Percentiles rank a stretch among this genome's conserved stretches.
Conservation (phyloP, 1,284 basidiomycete species). For the Fistulinella staudtii region DNA sequence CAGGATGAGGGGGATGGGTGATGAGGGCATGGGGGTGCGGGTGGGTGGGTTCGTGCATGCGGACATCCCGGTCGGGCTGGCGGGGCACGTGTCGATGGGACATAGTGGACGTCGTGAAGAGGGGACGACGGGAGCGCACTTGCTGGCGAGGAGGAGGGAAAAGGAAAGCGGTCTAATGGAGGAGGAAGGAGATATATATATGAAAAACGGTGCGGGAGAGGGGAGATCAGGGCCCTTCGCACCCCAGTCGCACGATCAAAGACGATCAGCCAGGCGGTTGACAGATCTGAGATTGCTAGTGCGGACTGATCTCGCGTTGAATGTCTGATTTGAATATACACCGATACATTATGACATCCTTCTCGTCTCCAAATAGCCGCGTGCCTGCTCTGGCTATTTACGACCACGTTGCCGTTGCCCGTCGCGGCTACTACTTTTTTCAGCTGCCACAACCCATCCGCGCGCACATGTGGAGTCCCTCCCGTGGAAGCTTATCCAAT, state of each 20-base stretch:
- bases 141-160: slow-evolving; percentile 33
- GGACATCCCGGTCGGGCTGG: slow-evolving; percentile 57
- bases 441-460: slow-evolving; percentile 31
- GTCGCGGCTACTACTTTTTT: slow-evolving; percentile 30
- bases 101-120: too few relatives aligned
- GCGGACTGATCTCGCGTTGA: slow-evolving; percentile 38
- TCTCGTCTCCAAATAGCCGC: slow-evolving; percentile 44
- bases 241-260: slow-evolving; percentile 51
- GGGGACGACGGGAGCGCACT: slow-evolving; percentile 26
- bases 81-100: slow-evolving; percentile 60
- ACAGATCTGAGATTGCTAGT: slow-evolving; percentile 35
- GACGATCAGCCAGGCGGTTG: slow-evolving; percentile 45
- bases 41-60: slow-evolving; percentile 56
- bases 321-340: slow-evolving; percentile 38
- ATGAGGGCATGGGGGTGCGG: slow-evolving; percentile 42
- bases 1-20: slow-evolving; percentile 34
- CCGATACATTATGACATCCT: slow-evolving; percentile 32
- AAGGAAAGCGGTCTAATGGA: slow-evolving; percentile 42
- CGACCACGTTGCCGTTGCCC: slow-evolving; percentile 45
- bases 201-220: slow-evolving; percentile 41
- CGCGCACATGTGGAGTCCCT: slow-evolving; percentile 31
- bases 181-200: slow-evolving; percentile 53
- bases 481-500: slow-evolving; percentile 37
- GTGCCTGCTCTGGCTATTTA: slow-evolving; percentile 41
- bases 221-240: slow-evolving; percentile 38